Evolutionary conservation across 2,329 filamentous ascomycete species (phyloP), one percentile per base, ranked within the genome.

Genomic region (Clathrospora elynae): DNA sequence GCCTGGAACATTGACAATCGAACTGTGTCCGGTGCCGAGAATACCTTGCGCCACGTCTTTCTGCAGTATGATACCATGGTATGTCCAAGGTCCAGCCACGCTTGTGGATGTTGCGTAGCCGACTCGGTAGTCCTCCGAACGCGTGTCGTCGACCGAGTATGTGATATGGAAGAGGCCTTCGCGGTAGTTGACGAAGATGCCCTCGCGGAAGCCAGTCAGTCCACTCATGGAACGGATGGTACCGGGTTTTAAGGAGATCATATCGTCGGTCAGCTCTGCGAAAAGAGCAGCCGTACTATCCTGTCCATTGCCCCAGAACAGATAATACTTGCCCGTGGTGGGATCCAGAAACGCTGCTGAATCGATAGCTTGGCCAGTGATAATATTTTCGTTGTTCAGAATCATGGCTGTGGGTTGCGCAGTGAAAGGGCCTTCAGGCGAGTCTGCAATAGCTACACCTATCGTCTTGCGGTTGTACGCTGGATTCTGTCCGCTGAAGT

Each of bases 131-230:
- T 61, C 49, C 32, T 59, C 59, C 0, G 49, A 54, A 4, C 61
- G n/a, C 6, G 60, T 64, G 38, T 63, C 61, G 42, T 63, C 61
- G 38, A 64, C 59, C 3, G 53, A 57, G 43, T 64, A 64, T 0
- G 60, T 64, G 8, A 64, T 42, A 41, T 63, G 59, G 45, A 53
- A 64, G 7, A 61, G 20, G 0, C 58, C 59, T 6, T 50, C 12
- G 23, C 58, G 53, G 42, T 58, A 61, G 46, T 62, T 63, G 8
- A 62, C 22, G 36, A 63, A 64, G 5, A 55, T 23, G 8, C 55
- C 61, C 31, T 63, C 61, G 13, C 61, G 55, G 46, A 63, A 62
- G 18, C 57, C 51, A 1, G 30, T 45, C 2, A 64, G 49, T 2
- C 60, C 60, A 13, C 23, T 20, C 19, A 62, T 51, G 6, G 35